phyloP scores from a whole-genome alignment of 1,139 yeast species.

The Debaryomyces coudertii region DNA sequence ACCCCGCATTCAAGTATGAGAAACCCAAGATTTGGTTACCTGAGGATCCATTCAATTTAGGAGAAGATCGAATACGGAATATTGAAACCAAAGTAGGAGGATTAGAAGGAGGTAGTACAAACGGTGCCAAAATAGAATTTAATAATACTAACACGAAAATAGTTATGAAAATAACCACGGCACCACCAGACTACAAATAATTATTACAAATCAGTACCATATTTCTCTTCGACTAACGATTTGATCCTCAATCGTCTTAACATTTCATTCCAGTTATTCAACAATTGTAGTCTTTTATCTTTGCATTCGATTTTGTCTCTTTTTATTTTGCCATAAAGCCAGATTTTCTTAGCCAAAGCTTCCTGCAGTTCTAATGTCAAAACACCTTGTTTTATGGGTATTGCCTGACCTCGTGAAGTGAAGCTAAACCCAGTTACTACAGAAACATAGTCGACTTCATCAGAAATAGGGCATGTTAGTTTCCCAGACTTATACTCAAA shows the following conservation, averaged over 20 bases:
- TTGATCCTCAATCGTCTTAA: slow-evolving; percentile 27
- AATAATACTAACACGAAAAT: slow-evolving; percentile 18
- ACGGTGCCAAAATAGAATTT: slow-evolving; percentile 32
- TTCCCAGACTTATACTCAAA: slow-evolving; percentile 15
- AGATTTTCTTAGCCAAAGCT: slow-evolving; percentile 26
- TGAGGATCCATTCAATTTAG: slow-evolving; percentile 25
- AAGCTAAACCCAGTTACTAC: slow-evolving; percentile 41
- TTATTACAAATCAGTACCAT: not conserved
- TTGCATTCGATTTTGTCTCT: slow-evolving; percentile 14
- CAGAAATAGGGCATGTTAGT: slow-evolving; percentile 9
- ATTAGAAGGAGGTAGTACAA: slow-evolving; percentile 28
- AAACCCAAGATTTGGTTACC: slow-evolving; percentile 42
- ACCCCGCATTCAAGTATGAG: slow-evolving; percentile 40
- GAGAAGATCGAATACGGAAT: slow-evolving; percentile 12
- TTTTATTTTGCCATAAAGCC: slow-evolving; percentile 31
- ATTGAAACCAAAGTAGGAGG: slow-evolving; percentile 14
- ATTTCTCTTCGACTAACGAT: slow-evolving; percentile 21
- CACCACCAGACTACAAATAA: slow-evolving; percentile 43
- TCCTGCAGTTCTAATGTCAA: slow-evolving; percentile 26
- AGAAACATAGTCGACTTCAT: slow-evolving; percentile 30
- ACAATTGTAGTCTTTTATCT: slow-evolving; percentile 12
- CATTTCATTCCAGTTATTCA: slow-evolving; percentile 28
- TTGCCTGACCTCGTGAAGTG: slow-evolving; percentile 30
- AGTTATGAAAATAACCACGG: slow-evolving; percentile 29
- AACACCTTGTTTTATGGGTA: slow-evolving; percentile 37